Evolutionary conservation across 495 filamentous ascomycete genomes (phyloP).

Genomic region (Neurospora sp.): DNA sequence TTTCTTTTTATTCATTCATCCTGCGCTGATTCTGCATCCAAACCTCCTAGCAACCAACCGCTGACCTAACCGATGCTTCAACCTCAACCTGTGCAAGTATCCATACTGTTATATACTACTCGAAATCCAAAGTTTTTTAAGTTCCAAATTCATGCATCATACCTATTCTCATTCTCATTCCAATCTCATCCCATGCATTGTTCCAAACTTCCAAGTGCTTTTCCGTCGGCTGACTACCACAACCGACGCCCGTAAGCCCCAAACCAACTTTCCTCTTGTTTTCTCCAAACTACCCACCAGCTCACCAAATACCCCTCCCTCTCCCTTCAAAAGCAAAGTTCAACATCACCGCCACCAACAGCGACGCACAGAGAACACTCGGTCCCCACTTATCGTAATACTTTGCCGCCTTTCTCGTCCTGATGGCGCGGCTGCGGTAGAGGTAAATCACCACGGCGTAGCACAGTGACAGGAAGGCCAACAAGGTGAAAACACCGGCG

Average conservation of each 20-base stretch:
- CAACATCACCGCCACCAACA: conserved; percentile 62
- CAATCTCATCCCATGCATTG: too few species aligned
- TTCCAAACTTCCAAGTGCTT: too few species aligned
- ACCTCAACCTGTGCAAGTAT: not conserved
- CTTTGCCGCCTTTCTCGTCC: conserved; percentile 64
- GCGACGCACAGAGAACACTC: conserved; percentile 59
- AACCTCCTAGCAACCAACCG: not conserved
- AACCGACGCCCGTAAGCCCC: not conserved
- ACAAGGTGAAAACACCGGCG: conserved; percentile 67
- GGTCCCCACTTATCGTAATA: conserved; percentile 90
- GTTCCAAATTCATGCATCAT: not conserved
- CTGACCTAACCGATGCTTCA: not conserved
- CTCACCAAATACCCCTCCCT: conserved; percentile 29
- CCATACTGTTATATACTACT: not conserved
- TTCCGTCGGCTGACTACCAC: too few species aligned
- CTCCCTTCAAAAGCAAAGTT: conserved; percentile 62
- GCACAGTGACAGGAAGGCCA: conserved; percentile 62
- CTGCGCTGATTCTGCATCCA: too few species aligned
- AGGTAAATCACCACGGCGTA: conserved; percentile 79
- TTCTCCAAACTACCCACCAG: not conserved
- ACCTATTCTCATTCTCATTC: too few species aligned
- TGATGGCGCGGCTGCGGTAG: conserved; percentile 77
- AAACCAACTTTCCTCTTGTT: not conserved
- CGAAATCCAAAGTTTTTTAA: not conserved
- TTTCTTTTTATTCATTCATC: too few species aligned